A percentile compares a stretch with the other conserved stretches of the same genome.
Evolutionary conservation across 441 rosid genomes (phyloP).

Genomic region (Jatropha podagrica): DNA sequence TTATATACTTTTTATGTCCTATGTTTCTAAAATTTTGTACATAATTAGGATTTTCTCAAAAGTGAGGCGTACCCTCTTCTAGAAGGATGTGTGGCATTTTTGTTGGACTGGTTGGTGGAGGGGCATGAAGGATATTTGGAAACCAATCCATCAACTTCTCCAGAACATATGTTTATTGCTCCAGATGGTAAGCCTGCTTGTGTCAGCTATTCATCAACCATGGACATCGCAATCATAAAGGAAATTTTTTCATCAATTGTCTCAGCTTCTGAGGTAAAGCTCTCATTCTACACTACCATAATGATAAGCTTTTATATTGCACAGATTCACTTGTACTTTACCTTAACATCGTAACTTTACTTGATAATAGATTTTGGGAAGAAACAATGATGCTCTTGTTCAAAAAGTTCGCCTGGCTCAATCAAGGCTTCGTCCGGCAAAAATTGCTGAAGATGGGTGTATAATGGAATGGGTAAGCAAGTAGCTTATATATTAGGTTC

Average conservation of each 20-base stretch:
- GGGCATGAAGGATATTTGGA: conserved; percentile 70
- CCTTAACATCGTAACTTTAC: conserved; percentile 14
- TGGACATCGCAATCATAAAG: conserved; percentile 83
- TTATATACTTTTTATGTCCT: neutral
- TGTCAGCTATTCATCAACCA: conserved; percentile 93
- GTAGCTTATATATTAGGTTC: conserved; percentile 3
- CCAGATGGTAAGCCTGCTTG: conserved; percentile 72
- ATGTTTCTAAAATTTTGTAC: conserved; percentile 17
- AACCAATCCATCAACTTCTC: conserved; percentile 97
- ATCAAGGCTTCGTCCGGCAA: conserved; percentile 64
- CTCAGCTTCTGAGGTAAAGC: conserved; percentile 77
- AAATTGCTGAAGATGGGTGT: conserved; percentile 72
- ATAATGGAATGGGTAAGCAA: conserved; percentile 86
- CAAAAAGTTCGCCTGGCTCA: conserved; percentile 56
- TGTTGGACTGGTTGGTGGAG: conserved; percentile 92
- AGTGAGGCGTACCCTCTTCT: conserved; percentile 75
- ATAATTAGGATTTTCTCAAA: conserved; percentile 65
- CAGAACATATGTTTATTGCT: conserved; percentile 79
- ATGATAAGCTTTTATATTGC: too few relatives aligned
- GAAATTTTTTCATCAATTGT: conserved; percentile 67
- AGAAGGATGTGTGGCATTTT: conserved; percentile 78
- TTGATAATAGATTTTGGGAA: conserved; percentile 61
- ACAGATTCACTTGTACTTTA: too few relatives aligned
- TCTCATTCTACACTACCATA: conserved; percentile 7
- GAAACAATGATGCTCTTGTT: conserved; percentile 45